Evolutionary conservation across 1,284 basidiomycete genomes (phyloP).

Genomic region (Inonotus obliquus): DNA sequence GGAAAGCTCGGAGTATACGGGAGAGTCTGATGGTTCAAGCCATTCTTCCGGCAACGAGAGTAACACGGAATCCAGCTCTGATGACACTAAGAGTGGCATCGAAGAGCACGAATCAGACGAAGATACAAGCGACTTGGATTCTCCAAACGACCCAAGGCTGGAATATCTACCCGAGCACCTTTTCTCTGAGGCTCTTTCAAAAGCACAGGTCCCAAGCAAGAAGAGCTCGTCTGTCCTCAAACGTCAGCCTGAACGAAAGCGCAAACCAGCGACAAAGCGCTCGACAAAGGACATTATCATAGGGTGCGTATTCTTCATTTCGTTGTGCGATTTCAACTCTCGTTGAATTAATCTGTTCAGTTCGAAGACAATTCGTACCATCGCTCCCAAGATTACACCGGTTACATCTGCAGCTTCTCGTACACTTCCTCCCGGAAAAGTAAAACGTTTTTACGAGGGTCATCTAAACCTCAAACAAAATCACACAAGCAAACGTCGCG

Average conservation of each 20-base stretch:
- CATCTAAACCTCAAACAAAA: background rate
- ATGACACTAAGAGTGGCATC: background rate
- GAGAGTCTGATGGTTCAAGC: background rate
- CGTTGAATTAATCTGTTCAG: constrained; percentile 1
- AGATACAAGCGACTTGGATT: background rate
- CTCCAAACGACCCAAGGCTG: background rate
- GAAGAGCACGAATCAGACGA: background rate
- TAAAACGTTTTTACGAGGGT: constrained; percentile 8
- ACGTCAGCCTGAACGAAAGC: background rate
- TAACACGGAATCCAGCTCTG: background rate
- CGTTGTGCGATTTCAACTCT: background rate
- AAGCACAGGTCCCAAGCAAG: background rate
- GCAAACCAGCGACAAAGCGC: background rate
- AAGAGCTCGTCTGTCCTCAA: background rate
- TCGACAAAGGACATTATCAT: constrained; percentile 13
- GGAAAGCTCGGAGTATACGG: background rate
- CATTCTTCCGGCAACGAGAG: background rate
- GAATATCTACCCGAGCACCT: constrained; percentile 18
- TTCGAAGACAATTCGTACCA: constrained; percentile 12
- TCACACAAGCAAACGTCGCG: background rate
- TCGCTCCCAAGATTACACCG: background rate
- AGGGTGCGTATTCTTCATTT: constrained; percentile 9
- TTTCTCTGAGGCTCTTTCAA: constrained; percentile 14
- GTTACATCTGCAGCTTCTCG: background rate
- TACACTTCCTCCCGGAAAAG: constrained; percentile 9